A percentile compares a stretch with the other conserved stretches of the same genome.
Conservation (phyloP, 2,329 filamentous ascomycete genomes). For the Colletotrichum aenigma region DNA sequence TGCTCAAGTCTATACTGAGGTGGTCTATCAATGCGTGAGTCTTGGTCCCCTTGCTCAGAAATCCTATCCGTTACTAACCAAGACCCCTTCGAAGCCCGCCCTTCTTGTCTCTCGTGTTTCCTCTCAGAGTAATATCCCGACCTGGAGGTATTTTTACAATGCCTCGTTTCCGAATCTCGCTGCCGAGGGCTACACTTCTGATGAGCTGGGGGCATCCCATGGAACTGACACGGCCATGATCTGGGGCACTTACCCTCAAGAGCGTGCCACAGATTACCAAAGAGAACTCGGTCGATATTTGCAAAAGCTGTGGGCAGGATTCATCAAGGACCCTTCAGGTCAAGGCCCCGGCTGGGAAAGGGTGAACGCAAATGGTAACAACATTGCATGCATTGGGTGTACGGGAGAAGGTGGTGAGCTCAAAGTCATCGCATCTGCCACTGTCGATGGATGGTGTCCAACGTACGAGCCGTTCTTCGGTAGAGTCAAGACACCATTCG, state of each 20-base stretch:
- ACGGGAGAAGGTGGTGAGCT: background rate
- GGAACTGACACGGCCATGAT: background rate
- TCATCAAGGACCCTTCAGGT: background rate
- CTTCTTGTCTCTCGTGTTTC: background rate
- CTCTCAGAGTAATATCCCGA: background rate
- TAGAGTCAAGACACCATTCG: background rate
- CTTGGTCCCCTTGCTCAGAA: background rate
- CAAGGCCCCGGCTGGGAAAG: background rate
- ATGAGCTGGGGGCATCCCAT: background rate
- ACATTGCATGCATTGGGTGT: background rate
- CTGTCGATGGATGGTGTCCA: background rate
- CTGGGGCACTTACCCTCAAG: background rate
- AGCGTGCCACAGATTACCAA: background rate
- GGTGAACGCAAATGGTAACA: background rate
- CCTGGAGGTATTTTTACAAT: conserved; percentile 12
- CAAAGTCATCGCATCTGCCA: background rate
- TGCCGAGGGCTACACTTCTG: background rate
- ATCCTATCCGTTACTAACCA: background rate
- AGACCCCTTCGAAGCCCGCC: background rate
- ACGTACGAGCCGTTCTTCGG: background rate
- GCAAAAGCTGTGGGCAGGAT: background rate
- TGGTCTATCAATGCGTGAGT: conserved; percentile 5
- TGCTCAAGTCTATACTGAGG: background rate
- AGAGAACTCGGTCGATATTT: background rate
- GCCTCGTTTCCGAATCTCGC: background rate